Percentiles rank a stretch among this genome's conserved stretches.
These are phyloP conservation scores for Lentinula detonsa DNA, from an alignment of 768 basidiomycete genomes.

Conservation along the genomic window DNA sequence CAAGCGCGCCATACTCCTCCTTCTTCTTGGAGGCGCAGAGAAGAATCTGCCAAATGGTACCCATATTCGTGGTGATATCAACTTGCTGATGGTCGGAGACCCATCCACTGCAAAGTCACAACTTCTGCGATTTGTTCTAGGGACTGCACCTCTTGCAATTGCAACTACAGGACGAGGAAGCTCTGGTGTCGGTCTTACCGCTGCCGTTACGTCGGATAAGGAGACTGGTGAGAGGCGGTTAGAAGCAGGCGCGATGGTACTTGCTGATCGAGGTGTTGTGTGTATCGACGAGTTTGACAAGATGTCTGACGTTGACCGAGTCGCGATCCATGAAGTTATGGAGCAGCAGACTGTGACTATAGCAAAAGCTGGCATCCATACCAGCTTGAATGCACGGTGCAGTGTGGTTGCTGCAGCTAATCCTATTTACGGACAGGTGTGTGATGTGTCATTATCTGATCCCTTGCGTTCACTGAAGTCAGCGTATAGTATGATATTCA, in stretches of 20 bases:
- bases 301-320: slow-evolving; percentile 98
- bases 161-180: slow-evolving; percentile 97
- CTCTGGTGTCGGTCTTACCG: slow-evolving; percentile 98
- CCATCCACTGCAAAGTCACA: slow-evolving; percentile 99
- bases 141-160: slow-evolving; percentile 94
- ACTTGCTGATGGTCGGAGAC: slow-evolving; percentile 98
- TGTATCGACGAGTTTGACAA: slow-evolving; percentile 99
- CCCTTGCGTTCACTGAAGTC: slow-evolving; percentile 4
- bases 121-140: slow-evolving; percentile 90
- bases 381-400: slow-evolving; percentile 94
- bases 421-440: slow-evolving; percentile 94
- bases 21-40: slow-evolving; percentile 93
- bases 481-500: slow-evolving; percentile 88
- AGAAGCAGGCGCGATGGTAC: slow-evolving; percentile 99
- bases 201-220: slow-evolving; percentile 96
- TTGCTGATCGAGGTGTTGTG: slow-evolving; percentile 97
- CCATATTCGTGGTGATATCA: slow-evolving; percentile 99
- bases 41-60: slow-evolving; percentile 98
- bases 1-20: slow-evolving; percentile 87
- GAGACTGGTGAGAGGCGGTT: slow-evolving; percentile 96
- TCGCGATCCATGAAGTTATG: slow-evolving; percentile 99
- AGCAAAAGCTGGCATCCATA: slow-evolving; percentile 98
- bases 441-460: slow-evolving; percentile 13
- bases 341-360: slow-evolving; percentile 99
- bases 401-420: slow-evolving; percentile 98